Base-by-base conservation (phyloP, 2,329 filamentous ascomycete species). In the Lasiodiplodia sp. region DNA sequence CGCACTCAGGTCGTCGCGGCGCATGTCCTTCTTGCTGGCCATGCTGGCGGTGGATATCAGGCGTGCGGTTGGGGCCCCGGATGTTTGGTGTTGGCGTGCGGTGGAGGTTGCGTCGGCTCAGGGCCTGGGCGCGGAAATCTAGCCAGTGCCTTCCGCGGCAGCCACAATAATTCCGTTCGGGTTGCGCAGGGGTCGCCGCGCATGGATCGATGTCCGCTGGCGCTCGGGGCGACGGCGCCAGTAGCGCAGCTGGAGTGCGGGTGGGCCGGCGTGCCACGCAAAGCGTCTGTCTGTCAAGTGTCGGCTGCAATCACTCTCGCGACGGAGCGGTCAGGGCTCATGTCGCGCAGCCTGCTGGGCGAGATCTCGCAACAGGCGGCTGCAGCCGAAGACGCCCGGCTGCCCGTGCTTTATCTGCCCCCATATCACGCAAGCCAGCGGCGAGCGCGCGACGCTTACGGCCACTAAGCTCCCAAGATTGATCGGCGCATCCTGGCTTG, bases 1-100 rank as follows among this genome's bases (percentile, higher is more conserved):
- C 87, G 73, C 86, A 93, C 91, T 87, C 72, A 94, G 85, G 79
- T 94, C 91, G 70, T 85, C 81, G 76, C 91, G 86, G 71, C 91
- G 88, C 90, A 93, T 92, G 78, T 94, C 91, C 80, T 92, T 92
- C 79, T 88, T 91, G 67, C 87, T 84, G 64, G 90, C 83, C 90
- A 93, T 92, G 73, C 60, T 66, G 72, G 53, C 65, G 71, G 51
- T 70, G 66, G 66, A 11, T 67, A 62, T 69, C 67, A 53, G 31
- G 53, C 25, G 56, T 14, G 65, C 14, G 40, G 38, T 64, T 47
- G 60, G 60, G 60, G 60, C 60, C 60, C 60, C 60, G 37, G 60
- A 52, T 71, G 70, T 69, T 57, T 72, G 66, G 70, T 65, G 58
- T 63, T 63, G 58, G 23, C 25, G 40, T 31, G 47, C 28, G 34